Conservation (phyloP, 164 flowering plant species). For the Platanus orientalis region DNA sequence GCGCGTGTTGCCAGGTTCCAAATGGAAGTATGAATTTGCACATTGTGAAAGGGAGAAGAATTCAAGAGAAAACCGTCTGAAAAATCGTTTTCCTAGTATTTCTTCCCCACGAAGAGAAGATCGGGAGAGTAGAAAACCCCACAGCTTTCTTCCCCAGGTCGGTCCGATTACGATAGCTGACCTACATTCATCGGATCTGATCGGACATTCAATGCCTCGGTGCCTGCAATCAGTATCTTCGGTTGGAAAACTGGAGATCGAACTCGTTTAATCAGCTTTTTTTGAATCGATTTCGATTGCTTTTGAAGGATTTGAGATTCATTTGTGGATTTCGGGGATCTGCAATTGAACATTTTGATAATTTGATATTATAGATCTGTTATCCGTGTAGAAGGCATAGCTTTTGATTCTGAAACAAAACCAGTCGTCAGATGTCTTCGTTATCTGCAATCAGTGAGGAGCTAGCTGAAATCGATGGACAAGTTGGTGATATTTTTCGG, state of each 20-base stretch:
- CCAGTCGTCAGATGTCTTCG: conserved; percentile 35
- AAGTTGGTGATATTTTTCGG: conserved; percentile 73
- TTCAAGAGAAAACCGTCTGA: neutral
- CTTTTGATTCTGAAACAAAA: neutral
- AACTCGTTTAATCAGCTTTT: neutral
- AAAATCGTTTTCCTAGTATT: neutral
- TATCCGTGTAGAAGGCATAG: neutral
- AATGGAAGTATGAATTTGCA: too few relatives aligned
- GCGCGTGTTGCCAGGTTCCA: too few relatives aligned
- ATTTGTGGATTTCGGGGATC: too few relatives aligned
- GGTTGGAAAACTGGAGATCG: neutral
- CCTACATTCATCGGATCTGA: too few relatives aligned
- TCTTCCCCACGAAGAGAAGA: neutral
- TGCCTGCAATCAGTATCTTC: neutral
- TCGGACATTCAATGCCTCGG: neutral
- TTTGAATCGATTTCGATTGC: neutral
- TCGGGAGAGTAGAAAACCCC: conserved; percentile 1
- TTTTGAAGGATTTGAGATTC: neutral
- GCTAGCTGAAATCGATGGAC: conserved; percentile 82
- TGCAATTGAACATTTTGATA: neutral
- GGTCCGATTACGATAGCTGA: neutral
- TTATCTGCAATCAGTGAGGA: conserved; percentile 72
- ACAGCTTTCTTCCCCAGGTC: too few relatives aligned
- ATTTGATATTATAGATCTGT: neutral
- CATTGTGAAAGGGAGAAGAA: neutral